These are phyloP conservation scores for Eucalyptus coolabah DNA, from an alignment of 345 rosid genomes.

Conservation along the genomic window DNA sequence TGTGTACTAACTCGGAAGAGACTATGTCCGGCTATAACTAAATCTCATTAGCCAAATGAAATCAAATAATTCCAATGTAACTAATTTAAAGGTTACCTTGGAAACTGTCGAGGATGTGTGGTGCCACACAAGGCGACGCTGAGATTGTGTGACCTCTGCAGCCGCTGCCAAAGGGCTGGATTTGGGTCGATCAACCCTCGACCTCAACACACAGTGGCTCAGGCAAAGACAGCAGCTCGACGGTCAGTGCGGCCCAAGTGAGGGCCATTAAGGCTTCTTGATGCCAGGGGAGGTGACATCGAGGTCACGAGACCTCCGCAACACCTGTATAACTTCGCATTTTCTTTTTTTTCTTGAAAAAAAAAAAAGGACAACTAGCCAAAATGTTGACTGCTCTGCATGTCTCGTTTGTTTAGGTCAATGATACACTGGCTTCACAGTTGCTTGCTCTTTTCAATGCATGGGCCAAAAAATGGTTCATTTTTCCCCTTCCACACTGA, in stretches of 20 bases:
- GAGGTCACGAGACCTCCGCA: background rate
- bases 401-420: background rate
- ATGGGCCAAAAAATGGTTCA: background rate
- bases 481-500: background rate
- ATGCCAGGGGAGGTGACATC: background rate
- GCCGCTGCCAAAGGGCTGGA: background rate
- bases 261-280: background rate
- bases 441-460: background rate
- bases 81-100: background rate
- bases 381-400: background rate
- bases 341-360: background rate
- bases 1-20: background rate
- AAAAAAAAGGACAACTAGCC: background rate
- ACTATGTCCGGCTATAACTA: background rate
- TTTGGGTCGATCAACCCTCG: background rate
- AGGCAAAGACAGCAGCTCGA: background rate
- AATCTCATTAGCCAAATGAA: background rate
- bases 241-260: background rate
- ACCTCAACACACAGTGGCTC: background rate
- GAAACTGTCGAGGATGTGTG: background rate
- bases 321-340: background rate
- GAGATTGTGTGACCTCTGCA: background rate
- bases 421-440: background rate
- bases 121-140: fast-evolving
- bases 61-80: background rate